Percentiles rank a stretch among this genome's conserved stretches.
phyloP scores from a whole-genome alignment of 23 red algal genomes.

The Gracilariopsis chorda region DNA sequence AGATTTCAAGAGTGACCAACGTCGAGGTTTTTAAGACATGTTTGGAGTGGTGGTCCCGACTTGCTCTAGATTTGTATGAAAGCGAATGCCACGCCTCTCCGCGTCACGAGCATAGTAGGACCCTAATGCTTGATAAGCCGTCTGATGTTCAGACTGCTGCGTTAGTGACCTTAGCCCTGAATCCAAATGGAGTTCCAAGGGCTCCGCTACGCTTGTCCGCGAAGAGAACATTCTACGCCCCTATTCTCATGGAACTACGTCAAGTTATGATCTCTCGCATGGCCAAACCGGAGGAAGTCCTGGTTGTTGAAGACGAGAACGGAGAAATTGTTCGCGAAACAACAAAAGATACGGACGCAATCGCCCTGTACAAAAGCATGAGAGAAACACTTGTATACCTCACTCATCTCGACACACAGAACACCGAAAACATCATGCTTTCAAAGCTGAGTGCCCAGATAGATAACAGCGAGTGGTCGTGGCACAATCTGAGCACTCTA shows the following conservation, averaged over 20 bases:
- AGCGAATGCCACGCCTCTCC: constrained; percentile 45
- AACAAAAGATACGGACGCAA: constrained; percentile 94
- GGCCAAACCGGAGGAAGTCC: constrained; percentile 98
- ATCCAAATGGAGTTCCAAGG: constrained; percentile 2
- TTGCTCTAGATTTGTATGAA: constrained; percentile 78
- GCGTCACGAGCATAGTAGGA: not conserved
- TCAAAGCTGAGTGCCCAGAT: constrained; percentile 84
- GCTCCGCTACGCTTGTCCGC: not conserved
- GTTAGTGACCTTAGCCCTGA: not conserved
- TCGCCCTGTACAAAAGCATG: constrained; percentile 96
- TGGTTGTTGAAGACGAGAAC: constrained; percentile 99
- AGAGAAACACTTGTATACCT: constrained; percentile 93
- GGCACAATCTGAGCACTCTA: constrained; percentile 97
- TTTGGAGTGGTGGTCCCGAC: constrained; percentile 93
- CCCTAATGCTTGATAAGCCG: constrained; percentile 1
- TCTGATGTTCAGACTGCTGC: not conserved
- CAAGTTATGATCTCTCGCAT: constrained; percentile 95
- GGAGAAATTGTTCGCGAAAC: constrained; percentile 99
- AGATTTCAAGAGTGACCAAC: constrained; percentile 83
- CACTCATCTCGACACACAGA: constrained; percentile 82
- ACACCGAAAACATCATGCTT: constrained; percentile 96
- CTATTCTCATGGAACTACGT: constrained; percentile 60
- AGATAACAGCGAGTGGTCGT: constrained; percentile 91
- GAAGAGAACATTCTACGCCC: constrained; percentile 63
- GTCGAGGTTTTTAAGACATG: constrained; percentile 98